Evolutionary conservation across 805 yeast species (phyloP), one percentile per base, ranked within the genome.

Genomic region (Yarrowia deformans): DNA sequence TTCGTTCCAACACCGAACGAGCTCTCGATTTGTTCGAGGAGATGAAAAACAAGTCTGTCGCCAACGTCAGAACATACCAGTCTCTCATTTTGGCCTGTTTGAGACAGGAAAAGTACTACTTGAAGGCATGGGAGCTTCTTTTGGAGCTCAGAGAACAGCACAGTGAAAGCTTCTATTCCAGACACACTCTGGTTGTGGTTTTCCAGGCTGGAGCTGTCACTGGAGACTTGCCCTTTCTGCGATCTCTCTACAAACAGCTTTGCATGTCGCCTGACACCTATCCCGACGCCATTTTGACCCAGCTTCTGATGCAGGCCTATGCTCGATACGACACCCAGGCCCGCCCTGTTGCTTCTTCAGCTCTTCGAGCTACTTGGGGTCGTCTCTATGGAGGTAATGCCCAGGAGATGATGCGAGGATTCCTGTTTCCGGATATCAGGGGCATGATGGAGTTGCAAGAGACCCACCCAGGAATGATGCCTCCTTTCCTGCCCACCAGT

Each of bases 201-300:
- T 63, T 63, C 32, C 68, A 63, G 56, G 56, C 68, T 9, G 55
- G 48, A 5, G 68, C 68, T 4, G 68, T 63, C 8, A 63, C 68
- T 8, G 68, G 68, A 46, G 56, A 63, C 29, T n/a, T 63, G 16
- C 29, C 56, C 12, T 49, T 63, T 6, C 12, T 49, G 3, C 46
- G 68, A 2, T 63, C 68, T 23, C 48, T 63, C n/a, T 63, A 48
- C 46, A 63, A 49, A 12, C 68, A 63, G 39, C 58, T 63, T 2
- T 63, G 68, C 45, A 63, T 48, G 56, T n/a, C 55, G 23, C 32
- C 55, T 6, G 46, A 48, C 8, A 48, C 68, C 8, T 63, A 63
- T 8, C 68, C 68, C 1, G 68, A 63, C 7, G 68, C 68, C 16
- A 48, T 63, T 63, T 18, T 63, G 19, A 49, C 68, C 1, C 68